Conservation (phyloP, 2,329 filamentous ascomycete species). For the Aspergillaceae sp. region DNA sequence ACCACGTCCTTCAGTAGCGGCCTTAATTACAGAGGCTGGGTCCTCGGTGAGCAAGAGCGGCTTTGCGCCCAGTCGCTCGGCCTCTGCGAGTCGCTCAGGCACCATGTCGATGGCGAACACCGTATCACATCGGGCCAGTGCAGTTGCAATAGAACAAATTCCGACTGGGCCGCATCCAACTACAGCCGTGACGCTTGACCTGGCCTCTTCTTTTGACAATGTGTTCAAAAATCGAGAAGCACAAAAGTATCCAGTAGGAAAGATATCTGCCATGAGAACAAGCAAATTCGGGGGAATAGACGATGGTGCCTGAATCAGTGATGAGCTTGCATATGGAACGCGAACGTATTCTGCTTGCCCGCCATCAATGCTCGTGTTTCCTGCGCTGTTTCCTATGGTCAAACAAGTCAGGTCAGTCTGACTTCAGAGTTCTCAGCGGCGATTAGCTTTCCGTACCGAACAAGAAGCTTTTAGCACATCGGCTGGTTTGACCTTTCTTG, state of each 20-base stretch:
- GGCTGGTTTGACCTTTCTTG: conserved; percentile 60
- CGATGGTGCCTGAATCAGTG: conserved; percentile 60
- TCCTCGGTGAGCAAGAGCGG: too few relatives aligned
- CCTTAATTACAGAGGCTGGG: too few relatives aligned
- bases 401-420: too few relatives aligned
- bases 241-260: conserved; percentile 62
- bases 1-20: conserved; percentile 70
- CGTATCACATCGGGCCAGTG: too few relatives aligned
- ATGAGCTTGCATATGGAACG: conserved; percentile 70
- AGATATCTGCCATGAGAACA: conserved; percentile 85
- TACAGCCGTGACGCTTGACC: conserved; percentile 49
- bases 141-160: conserved; percentile 70
- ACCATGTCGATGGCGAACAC: conserved; percentile 73
- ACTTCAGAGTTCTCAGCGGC: too few relatives aligned
- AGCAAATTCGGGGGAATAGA: conserved; percentile 63
- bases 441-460: too few relatives aligned
- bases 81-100: conserved; percentile 61
- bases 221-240: too few relatives aligned
- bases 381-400: too few relatives aligned
- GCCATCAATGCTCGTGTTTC: conserved; percentile 59
- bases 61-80: conserved; percentile 65
- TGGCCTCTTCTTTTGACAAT: conserved; percentile 41
- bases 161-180: conserved; percentile 78
- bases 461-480: conserved; percentile 59
- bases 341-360: conserved; percentile 74